These are phyloP conservation scores for Cymbopogon citratus DNA, from an alignment of 176 grass and related monocot genomes.

Conservation along the genomic window DNA sequence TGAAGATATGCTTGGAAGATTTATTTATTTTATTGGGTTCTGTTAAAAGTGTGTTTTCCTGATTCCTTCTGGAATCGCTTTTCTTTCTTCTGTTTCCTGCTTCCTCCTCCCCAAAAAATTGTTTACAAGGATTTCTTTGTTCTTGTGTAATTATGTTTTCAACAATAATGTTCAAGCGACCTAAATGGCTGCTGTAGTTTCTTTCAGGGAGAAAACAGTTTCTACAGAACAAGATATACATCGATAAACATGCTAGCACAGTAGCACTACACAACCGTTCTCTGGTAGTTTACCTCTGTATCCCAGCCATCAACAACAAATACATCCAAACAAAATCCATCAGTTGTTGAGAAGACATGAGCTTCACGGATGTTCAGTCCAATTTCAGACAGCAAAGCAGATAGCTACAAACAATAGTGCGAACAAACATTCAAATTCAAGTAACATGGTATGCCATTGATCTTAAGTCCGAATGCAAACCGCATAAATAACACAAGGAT, in stretches of 20 bases:
- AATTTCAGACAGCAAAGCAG: constrained; percentile 68
- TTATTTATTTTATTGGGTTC: neutral
- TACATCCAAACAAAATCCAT: constrained; percentile 90
- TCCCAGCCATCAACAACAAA: constrained; percentile 97
- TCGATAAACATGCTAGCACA: neutral
- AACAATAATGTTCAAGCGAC: no score
- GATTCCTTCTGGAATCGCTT: neutral
- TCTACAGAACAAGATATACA: neutral
- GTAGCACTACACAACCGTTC: neutral
- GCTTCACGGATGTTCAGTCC: constrained; percentile 92
- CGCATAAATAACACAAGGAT: neutral
- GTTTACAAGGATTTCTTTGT: no score
- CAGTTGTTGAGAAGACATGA: constrained; percentile 96
- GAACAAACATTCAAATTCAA: neutral
- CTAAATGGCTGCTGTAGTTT: neutral
- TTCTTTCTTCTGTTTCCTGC: no score
- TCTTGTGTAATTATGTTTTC: no score
- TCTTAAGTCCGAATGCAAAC: neutral
- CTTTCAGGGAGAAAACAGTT: neutral
- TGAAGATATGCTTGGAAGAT: neutral
- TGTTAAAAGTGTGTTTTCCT: neutral
- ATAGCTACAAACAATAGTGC: constrained; percentile 51
- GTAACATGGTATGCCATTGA: constrained; percentile 11
- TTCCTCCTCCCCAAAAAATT: no score
- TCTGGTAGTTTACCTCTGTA: constrained; percentile 49